A percentile compares a stretch with the other conserved stretches of the same genome.
These are phyloP conservation scores for Ascochyta rabiei DNA, from an alignment of 2,329 filamentous ascomycete genomes.

Conservation along the genomic window DNA sequence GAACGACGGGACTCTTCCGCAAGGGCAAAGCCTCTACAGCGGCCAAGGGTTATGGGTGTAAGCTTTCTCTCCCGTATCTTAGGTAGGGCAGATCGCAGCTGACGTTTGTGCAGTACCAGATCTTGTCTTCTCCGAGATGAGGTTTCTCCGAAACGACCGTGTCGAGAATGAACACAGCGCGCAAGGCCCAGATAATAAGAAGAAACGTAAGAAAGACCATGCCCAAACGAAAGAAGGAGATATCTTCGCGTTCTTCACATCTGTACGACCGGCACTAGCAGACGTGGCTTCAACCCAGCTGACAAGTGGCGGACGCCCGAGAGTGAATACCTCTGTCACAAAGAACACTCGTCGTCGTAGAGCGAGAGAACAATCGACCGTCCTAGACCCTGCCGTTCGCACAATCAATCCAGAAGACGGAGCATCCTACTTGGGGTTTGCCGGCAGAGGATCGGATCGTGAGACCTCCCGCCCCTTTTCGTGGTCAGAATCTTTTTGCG, in stretches of 20 bases:
- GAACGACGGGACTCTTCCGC: constrained; percentile 54
- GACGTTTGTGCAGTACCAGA: constrained; percentile 53
- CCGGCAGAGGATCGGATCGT: constrained; percentile 40
- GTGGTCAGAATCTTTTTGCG: constrained; percentile 51
- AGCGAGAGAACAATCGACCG: constrained; percentile 15
- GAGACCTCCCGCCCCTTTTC: constrained; percentile 47
- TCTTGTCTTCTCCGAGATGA: constrained; percentile 59
- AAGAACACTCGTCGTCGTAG: constrained; percentile 10
- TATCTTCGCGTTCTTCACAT: constrained; percentile 55
- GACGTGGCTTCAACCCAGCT: constrained; percentile 32
- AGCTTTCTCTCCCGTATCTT: constrained; percentile 23
- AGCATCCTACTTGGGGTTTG: constrained; percentile 46
- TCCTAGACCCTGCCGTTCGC: constrained; percentile 27
- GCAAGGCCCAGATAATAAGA: constrained; percentile 31
- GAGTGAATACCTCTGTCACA: not conserved
- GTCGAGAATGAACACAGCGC: constrained; percentile 32
- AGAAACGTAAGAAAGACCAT: constrained; percentile 42
- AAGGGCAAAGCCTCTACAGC: constrained; percentile 57
- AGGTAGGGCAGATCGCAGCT: constrained; percentile 23
- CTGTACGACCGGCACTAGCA: constrained; percentile 32
- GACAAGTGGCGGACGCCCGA: constrained; percentile 14
- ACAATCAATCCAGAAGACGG: constrained; percentile 45
- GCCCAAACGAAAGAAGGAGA: constrained; percentile 47
- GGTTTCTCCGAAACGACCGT: constrained; percentile 52
- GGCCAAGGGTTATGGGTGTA: constrained; percentile 52